Evolutionary conservation across 1,284 basidiomycete genomes (phyloP).

Genomic region (Ceratobasidium sp.): DNA sequence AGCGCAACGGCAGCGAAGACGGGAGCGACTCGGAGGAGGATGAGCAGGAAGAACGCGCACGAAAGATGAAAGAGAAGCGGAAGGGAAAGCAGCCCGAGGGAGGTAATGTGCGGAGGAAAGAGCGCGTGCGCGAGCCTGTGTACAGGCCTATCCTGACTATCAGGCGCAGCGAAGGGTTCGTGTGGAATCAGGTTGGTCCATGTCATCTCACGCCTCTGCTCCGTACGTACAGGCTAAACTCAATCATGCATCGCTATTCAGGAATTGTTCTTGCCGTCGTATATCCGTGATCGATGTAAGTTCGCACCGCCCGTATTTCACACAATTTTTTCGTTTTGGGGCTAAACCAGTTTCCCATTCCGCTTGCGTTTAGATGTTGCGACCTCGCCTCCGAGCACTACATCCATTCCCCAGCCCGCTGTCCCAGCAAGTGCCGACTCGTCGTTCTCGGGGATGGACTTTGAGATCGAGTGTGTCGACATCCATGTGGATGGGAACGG

Average conservation of each 20-base stretch:
- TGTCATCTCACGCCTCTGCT: not conserved
- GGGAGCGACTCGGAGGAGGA: slow-evolving; percentile 51
- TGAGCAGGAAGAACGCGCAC: slow-evolving; percentile 53
- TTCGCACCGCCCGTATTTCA: slow-evolving; percentile 51
- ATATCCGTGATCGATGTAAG: slow-evolving; percentile 85
- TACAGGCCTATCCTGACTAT: slow-evolving; percentile 84
- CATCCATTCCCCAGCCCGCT: slow-evolving; percentile 58
- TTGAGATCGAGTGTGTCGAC: slow-evolving; percentile 85
- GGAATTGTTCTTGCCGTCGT: slow-evolving; percentile 85
- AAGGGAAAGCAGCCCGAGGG: slow-evolving; percentile 66
- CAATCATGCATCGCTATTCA: slow-evolving; percentile 52
- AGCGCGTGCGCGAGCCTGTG: slow-evolving; percentile 30
- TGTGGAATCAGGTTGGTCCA: slow-evolving; percentile 79
- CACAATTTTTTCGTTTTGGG: slow-evolving; percentile 45
- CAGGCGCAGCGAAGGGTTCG: slow-evolving; percentile 84
- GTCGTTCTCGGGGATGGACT: slow-evolving; percentile 70
- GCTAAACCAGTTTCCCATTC: slow-evolving; percentile 45
- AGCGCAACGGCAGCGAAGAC: slow-evolving; percentile 19
- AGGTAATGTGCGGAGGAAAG: slow-evolving; percentile 46
- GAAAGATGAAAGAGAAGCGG: slow-evolving; percentile 59
- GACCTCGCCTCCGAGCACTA: slow-evolving; percentile 76
- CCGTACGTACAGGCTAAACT: slow-evolving; percentile 14
- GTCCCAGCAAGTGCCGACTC: slow-evolving; percentile 67
- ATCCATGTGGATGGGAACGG: slow-evolving; percentile 76
- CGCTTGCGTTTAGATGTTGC: slow-evolving; percentile 68